These are phyloP conservation scores for Sicyos edulis DNA, from an alignment of 306 rosid species.

Conservation along the genomic window DNA sequence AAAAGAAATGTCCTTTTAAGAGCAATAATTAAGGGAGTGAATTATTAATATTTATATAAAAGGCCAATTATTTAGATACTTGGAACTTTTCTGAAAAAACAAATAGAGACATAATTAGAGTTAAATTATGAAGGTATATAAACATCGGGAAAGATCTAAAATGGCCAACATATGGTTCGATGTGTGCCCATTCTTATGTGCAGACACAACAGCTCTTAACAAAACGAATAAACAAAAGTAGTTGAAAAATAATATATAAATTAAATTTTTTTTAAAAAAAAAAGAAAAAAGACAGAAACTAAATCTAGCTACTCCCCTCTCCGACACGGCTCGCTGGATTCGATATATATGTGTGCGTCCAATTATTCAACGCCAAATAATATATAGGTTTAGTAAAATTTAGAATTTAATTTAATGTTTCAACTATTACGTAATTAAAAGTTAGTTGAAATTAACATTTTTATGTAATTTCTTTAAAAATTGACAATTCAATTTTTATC, in stretches of 20 bases:
- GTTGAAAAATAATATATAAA: neutral
- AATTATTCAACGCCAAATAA: too few species aligned
- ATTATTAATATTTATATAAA: neutral
- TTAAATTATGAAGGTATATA: neutral
- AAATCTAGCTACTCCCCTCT: too few species aligned
- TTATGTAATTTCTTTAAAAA: too few species aligned
- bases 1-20: neutral
- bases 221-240: conserved; percentile 20
- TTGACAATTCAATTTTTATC: too few species aligned
- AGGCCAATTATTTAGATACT: conserved; percentile 10
- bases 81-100: conserved; percentile 18
- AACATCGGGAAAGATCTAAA: conserved; percentile 16
- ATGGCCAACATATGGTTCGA: conserved; percentile 10
- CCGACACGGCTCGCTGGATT: too few species aligned
- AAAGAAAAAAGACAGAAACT: too few species aligned
- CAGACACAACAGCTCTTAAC: conserved; percentile 20
- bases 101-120: conserved; percentile 6
- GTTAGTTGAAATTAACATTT: too few species aligned
- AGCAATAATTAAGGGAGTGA: neutral
- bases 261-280: too few species aligned
- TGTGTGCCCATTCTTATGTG: conserved; percentile 15
- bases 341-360: too few species aligned
- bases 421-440: too few species aligned
- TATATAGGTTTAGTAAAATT: too few species aligned
- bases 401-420: too few species aligned